A percentile compares a stretch with the other conserved stretches of the same genome.
Conservation (phyloP, 345 rosid genomes). For the Rhodamnia rubescens region DNA sequence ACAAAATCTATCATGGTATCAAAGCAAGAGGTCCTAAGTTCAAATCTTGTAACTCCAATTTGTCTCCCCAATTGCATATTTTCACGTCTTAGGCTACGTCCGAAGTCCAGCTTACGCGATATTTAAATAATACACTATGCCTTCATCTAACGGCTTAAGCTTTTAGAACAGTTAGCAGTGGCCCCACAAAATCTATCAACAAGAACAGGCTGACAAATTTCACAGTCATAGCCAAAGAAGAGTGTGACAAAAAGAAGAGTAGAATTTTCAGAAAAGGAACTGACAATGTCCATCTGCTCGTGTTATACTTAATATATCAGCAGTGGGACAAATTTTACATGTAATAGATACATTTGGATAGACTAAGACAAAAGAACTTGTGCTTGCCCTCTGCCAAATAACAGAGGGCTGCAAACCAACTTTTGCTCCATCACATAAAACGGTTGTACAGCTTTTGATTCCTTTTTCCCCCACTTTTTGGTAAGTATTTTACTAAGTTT, state of each 20-base stretch:
- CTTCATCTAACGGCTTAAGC: too few species aligned
- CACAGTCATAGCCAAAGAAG: background rate
- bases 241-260: background rate
- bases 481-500: background rate
- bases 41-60: too few species aligned
- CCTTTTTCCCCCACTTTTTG: background rate
- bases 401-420: background rate
- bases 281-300: background rate
- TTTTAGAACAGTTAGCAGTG: too few species aligned
- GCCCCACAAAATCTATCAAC: background rate
- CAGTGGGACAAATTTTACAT: background rate
- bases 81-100: too few species aligned
- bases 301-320: background rate
- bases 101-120: too few species aligned
- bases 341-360: background rate
- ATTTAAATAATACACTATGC: too few species aligned
- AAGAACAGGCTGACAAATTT: background rate
- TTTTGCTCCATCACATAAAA: background rate
- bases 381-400: background rate
- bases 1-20: too few species aligned
- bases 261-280: background rate
- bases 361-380: background rate
- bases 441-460: background rate
- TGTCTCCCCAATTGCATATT: too few species aligned
- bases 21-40: too few species aligned